A percentile compares a stretch with the other conserved stretches of the same genome.
These are phyloP conservation scores for Parathielavia hyrcaniae DNA, from an alignment of 495 filamentous ascomycete genomes.

Conservation along the genomic window DNA sequence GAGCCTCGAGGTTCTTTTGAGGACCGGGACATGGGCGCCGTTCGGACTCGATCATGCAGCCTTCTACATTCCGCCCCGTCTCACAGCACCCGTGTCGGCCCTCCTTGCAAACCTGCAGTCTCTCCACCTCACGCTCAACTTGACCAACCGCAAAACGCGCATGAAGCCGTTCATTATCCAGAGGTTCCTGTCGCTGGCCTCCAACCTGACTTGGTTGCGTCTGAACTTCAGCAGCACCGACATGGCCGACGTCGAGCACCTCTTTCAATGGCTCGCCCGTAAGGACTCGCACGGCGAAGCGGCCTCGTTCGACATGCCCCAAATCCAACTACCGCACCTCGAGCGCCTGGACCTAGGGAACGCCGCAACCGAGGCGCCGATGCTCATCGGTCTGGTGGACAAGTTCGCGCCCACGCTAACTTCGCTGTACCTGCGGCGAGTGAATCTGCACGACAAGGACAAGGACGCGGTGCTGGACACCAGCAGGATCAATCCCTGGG, in stretches of 20 bases:
- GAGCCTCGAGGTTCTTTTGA: conserved; percentile 38
- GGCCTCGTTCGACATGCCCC: background rate
- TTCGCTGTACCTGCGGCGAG: conserved; percentile 31
- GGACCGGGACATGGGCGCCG: conserved; percentile 3
- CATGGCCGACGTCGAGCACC: background rate
- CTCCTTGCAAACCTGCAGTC: conserved; percentile 32
- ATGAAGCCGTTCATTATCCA: conserved; percentile 13
- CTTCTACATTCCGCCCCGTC: conserved; percentile 34
- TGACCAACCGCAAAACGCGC: background rate
- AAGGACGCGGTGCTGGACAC: background rate
- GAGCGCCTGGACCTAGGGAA: conserved; percentile 38
- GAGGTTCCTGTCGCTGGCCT: conserved; percentile 27
- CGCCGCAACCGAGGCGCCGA: conserved; percentile 11
- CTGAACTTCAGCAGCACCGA: conserved; percentile 27
- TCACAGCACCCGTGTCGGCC: conserved; percentile 24
- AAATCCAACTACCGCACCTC: conserved; percentile 25
- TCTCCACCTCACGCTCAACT: conserved; percentile 35
- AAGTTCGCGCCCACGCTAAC: conserved; percentile 36
- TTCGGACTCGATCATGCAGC: conserved; percentile 24
- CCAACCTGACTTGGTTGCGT: conserved; percentile 35
- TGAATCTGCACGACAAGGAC: conserved; percentile 15
- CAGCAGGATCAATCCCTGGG: conserved; percentile 24
- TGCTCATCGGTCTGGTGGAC: conserved; percentile 29
- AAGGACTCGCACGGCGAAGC: background rate
- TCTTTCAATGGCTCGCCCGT: conserved; percentile 12